Evolutionary conservation across 1,139 yeast genomes (phyloP).

Genomic region (Geotrichum carabidarum): DNA sequence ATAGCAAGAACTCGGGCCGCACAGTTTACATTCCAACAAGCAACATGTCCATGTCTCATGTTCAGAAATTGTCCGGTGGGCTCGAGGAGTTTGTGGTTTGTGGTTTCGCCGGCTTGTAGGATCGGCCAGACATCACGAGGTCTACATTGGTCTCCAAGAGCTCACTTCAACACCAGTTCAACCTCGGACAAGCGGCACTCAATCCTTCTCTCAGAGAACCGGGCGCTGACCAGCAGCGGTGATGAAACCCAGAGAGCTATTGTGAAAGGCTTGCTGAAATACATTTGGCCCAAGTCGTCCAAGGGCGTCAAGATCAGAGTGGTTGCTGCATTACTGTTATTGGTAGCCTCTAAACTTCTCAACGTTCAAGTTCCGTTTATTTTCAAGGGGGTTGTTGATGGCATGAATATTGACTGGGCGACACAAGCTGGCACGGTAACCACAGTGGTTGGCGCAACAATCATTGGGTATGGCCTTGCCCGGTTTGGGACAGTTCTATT

Average conservation of each 20-base stretch:
- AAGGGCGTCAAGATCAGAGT: slow-evolving; percentile 70
- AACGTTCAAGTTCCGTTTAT: slow-evolving; percentile 95
- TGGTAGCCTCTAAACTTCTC: slow-evolving; percentile 73
- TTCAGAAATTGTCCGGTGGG: not conserved
- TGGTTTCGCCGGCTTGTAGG: not conserved
- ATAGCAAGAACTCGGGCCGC: not conserved
- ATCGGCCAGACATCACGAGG: not conserved
- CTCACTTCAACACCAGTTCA: slow-evolving; percentile 11
- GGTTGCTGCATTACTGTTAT: slow-evolving; percentile 60
- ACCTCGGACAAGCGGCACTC: slow-evolving; percentile 15
- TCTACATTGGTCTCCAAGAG: not conserved
- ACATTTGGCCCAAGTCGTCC: slow-evolving; percentile 85
- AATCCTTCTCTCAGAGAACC: slow-evolving; percentile 14
- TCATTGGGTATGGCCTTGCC: slow-evolving; percentile 88
- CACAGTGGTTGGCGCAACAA: slow-evolving; percentile 60
- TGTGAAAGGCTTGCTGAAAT: slow-evolving; percentile 46
- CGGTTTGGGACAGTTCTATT: slow-evolving; percentile 90
- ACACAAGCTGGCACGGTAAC: slow-evolving; percentile 53
- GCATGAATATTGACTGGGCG: slow-evolving; percentile 88
- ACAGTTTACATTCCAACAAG: not conserved
- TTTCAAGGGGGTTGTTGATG: slow-evolving; percentile 83
- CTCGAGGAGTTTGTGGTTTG: not conserved
- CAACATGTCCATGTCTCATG: not conserved
- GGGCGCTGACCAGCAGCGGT: slow-evolving; percentile 9
- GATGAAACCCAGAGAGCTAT: slow-evolving; percentile 27